A percentile compares a stretch with the other conserved stretches of the same genome.
Conservation (phyloP, 2,329 filamentous ascomycete genomes). For the Fusarium lyarnte region DNA sequence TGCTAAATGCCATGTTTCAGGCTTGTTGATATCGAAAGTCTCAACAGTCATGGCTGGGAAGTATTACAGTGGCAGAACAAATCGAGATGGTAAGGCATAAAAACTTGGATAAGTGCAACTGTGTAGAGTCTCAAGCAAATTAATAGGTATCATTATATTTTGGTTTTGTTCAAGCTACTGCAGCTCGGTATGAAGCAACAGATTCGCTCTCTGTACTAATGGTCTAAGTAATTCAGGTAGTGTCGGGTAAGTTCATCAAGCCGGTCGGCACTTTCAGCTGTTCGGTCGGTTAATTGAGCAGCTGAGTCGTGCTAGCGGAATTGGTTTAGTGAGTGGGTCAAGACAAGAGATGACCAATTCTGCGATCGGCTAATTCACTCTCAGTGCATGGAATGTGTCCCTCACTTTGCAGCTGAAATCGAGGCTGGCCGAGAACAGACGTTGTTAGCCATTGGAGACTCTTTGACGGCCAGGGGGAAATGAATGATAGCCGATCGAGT, state of each 20-base stretch:
- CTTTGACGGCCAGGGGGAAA: fast-evolving
- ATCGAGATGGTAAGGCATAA: not conserved
- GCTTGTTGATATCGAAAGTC: not conserved
- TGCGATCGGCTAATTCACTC: not conserved
- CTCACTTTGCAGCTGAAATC: not conserved
- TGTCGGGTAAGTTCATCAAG: not conserved
- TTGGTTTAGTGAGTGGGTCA: not conserved
- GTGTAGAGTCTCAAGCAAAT: fast-evolving
- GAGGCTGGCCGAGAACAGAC: not conserved
- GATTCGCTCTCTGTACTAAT: no score
- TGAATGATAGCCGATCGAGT: not conserved
- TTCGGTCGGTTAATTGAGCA: not conserved
- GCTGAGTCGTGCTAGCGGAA: fast-evolving
- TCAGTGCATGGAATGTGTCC: fast-evolving
- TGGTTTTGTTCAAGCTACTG: fast-evolving
- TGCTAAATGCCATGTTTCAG: not conserved
- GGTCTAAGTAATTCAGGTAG: no score
- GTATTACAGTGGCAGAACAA: not conserved
- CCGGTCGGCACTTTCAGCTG: not conserved
- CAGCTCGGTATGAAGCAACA: no score
- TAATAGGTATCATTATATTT: not conserved
- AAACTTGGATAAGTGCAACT: fast-evolving
- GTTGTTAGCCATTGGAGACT: fast-evolving
- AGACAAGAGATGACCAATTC: not conserved
- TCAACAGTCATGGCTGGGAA: fast-evolving